These are phyloP conservation scores for Chondrus crispus DNA, from an alignment of 23 red algal genomes.

Conservation along the genomic window DNA sequence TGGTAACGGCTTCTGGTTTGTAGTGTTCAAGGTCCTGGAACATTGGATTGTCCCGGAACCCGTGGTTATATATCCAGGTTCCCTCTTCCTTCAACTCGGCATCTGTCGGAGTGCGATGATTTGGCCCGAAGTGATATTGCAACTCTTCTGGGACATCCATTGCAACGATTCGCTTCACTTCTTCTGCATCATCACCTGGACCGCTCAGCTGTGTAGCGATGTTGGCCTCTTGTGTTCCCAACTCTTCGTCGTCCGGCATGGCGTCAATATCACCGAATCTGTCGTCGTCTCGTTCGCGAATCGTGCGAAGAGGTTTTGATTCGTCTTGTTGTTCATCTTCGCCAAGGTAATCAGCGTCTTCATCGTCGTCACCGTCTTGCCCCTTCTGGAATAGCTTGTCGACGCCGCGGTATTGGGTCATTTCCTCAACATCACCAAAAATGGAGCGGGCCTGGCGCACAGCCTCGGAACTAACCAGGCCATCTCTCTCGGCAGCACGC, in stretches of 20 bases:
- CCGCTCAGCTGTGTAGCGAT: conserved; percentile 28
- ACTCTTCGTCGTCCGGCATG: neutral
- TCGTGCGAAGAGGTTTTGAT: conserved; percentile 6
- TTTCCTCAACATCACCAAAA: conserved; percentile 58
- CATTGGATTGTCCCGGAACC: conserved; percentile 35
- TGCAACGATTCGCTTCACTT: conserved; percentile 25
- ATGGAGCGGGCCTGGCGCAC: conserved; percentile 59
- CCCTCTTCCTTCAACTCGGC: conserved; percentile 53
- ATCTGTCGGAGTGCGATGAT: conserved; percentile 24
- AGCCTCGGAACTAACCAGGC: conserved; percentile 53
- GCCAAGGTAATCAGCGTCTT: conserved; percentile 40
- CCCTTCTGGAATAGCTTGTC: conserved; percentile 7
- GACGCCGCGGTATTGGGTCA: conserved; percentile 40
- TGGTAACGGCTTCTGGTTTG: conserved; percentile 28
- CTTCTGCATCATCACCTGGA: conserved; percentile 29
- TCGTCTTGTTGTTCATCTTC: neutral
- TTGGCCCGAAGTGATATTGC: conserved; percentile 68
- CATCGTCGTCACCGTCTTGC: conserved; percentile 33
- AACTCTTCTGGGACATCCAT: conserved; percentile 83
- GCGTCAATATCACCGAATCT: conserved; percentile 21
- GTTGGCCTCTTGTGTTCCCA: neutral
- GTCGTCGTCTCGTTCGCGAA: conserved; percentile 6
- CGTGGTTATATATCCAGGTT: conserved; percentile 62
- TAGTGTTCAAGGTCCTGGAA: conserved; percentile 13
- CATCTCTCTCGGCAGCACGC: conserved; percentile 14